A percentile compares a stretch with the other conserved stretches of the same genome.
These are phyloP conservation scores for Yamadazyma philogaea DNA, from an alignment of 805 yeast genomes.

Conservation along the genomic window DNA sequence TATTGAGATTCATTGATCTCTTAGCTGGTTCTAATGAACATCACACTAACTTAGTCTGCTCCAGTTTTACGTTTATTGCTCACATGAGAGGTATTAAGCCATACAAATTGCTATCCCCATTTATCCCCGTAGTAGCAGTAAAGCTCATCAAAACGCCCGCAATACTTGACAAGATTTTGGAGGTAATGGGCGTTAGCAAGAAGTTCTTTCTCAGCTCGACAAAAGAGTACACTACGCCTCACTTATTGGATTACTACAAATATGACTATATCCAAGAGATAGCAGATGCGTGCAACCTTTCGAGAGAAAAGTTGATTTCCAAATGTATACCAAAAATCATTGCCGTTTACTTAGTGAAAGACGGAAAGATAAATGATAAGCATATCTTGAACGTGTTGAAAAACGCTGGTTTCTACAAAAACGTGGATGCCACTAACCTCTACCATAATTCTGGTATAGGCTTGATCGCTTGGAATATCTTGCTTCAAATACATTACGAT, in stretches of 20 bases:
- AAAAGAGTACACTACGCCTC: slow-evolving; percentile 71
- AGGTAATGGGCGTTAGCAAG: slow-evolving; percentile 59
- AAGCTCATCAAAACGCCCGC: slow-evolving; percentile 58
- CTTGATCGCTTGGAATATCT: slow-evolving; percentile 36
- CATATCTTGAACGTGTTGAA: slow-evolving; percentile 52
- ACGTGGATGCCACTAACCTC: slow-evolving; percentile 29
- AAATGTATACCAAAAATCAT: slow-evolving; percentile 50
- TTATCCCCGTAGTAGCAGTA: slow-evolving; percentile 67
- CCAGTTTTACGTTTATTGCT: slow-evolving; percentile 60
- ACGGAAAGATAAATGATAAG: slow-evolving; percentile 44
- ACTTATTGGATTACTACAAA: slow-evolving; percentile 63
- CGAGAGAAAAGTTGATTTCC: slow-evolving; percentile 47
- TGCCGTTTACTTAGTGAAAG: slow-evolving; percentile 56
- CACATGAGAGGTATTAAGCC: slow-evolving; percentile 56
- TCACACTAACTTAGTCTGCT: slow-evolving; percentile 65
- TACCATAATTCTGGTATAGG: slow-evolving; percentile 35
- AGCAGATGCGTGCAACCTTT: slow-evolving; percentile 48
- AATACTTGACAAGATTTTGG: slow-evolving; percentile 58
- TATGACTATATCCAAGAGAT: slow-evolving; percentile 61
- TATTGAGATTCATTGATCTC: slow-evolving; percentile 62
- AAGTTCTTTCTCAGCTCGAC: slow-evolving; percentile 66
- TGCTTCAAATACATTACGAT: slow-evolving; percentile 30
- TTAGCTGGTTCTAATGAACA: slow-evolving; percentile 65
- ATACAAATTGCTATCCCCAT: slow-evolving; percentile 78
- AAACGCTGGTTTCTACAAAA: slow-evolving; percentile 48